phyloP scores from a whole-genome alignment of 1,284 basidiomycete species.

The Naganishia sp. region DNA sequence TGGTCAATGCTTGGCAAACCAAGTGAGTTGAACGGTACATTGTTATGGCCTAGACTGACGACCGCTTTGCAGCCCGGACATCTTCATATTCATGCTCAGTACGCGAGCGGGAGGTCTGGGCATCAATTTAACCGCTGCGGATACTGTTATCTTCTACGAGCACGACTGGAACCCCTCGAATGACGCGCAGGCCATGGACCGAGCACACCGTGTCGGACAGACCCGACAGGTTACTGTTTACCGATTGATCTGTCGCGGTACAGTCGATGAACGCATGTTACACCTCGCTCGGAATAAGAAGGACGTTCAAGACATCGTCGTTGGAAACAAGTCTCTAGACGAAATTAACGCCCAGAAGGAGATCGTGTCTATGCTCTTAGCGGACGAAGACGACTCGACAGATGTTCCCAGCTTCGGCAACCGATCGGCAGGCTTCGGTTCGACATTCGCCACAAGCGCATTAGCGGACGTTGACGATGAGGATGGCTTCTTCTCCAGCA shows the following conservation, averaged over 20 bases:
- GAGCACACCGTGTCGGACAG: constrained; percentile 97
- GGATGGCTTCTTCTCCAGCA: constrained; percentile 21
- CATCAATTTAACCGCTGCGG: constrained; percentile 97
- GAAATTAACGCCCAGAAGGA: constrained; percentile 94
- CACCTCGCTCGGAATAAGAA: constrained; percentile 93
- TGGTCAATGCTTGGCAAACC: constrained; percentile 99
- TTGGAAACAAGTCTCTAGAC: constrained; percentile 91
- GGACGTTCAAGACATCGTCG: constrained; percentile 98
- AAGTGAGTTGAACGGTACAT: constrained; percentile 62
- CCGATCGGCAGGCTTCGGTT: constrained; percentile 15
- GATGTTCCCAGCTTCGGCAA: constrained; percentile 17
- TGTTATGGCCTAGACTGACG: neutral
- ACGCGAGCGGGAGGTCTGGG: constrained; percentile 96
- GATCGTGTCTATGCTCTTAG: constrained; percentile 91
- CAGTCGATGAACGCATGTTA: constrained; percentile 98
- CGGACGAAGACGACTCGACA: constrained; percentile 65
- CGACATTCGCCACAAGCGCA: constrained; percentile 1
- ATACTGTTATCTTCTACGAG: constrained; percentile 96
- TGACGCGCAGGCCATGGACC: constrained; percentile 99
- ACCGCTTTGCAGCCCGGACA: constrained; percentile 68
- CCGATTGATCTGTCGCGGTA: constrained; percentile 91
- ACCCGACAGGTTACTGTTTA: constrained; percentile 99
- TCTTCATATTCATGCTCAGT: constrained; percentile 93
- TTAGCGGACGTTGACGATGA: constrained; percentile 20
- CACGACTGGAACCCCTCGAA: constrained; percentile 99